Conservation (phyloP, 805 yeast species). For the Tetrapisispora pingtungensis region DNA sequence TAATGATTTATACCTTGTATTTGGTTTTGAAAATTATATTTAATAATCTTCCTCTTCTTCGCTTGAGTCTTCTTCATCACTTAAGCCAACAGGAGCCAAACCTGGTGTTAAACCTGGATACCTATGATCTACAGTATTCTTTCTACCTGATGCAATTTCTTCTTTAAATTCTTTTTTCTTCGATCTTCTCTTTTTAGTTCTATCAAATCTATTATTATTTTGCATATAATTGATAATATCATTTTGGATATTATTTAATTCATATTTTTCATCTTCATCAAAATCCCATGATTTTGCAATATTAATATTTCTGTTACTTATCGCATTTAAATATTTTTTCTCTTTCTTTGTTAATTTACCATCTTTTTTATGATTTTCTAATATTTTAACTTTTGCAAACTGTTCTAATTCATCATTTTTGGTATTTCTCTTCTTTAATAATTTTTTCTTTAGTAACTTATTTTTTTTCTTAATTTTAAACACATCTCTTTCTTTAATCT, state of each 20-base stretch:
- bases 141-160: conserved; percentile 3
- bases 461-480: conserved; percentile 29
- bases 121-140: conserved; percentile 16
- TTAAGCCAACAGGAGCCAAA: conserved; percentile 67
- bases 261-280: conserved; percentile 31
- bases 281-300: conserved; percentile 35
- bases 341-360: conserved; percentile 29
- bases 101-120: conserved; percentile 73
- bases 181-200: conserved; percentile 24
- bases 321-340: conserved; percentile 26
- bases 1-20: too few species aligned
- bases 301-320: conserved; percentile 31
- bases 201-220: conserved; percentile 27
- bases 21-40: not conserved
- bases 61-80: conserved; percentile 39
- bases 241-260: conserved; percentile 34
- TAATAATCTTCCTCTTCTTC: conserved; percentile 17
- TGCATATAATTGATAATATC: conserved; percentile 37
- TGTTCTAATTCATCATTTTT: conserved; percentile 20
- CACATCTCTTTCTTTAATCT: conserved; percentile 28
- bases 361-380: conserved; percentile 27
- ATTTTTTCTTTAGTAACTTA: conserved; percentile 23
- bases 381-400: conserved; percentile 27
- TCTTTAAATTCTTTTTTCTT: conserved; percentile 26
- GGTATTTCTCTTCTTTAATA: conserved; percentile 13